These are phyloP conservation scores for Nicotiana sylvestris DNA, from an alignment of 257 asterid species.

Conservation along the genomic window DNA sequence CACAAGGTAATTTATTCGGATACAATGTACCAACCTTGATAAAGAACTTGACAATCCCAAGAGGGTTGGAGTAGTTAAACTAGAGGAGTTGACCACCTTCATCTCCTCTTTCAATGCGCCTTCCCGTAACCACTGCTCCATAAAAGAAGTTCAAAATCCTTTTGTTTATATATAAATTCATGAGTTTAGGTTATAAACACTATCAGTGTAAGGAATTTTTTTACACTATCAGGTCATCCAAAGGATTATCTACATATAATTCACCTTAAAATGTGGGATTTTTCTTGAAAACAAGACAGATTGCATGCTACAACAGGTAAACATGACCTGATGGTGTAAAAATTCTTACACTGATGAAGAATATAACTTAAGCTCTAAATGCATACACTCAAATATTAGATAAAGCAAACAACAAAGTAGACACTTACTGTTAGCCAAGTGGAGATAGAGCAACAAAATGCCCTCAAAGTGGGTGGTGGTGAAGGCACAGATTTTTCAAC, in stretches of 20 bases:
- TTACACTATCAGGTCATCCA: too few species aligned
- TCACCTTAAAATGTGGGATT: neutral
- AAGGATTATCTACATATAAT: too few species aligned
- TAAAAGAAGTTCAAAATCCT: neutral
- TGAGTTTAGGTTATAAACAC: neutral
- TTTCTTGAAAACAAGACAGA: neutral
- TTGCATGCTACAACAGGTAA: neutral
- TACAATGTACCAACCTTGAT: slow-evolving; percentile 57
- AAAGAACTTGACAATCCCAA: slow-evolving; percentile 86
- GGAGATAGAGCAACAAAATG: slow-evolving; percentile 68
- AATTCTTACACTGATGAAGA: neutral
- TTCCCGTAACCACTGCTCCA: slow-evolving; percentile 59
- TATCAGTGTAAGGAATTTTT: neutral
- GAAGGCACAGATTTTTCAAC: slow-evolving; percentile 47
- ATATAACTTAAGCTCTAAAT: neutral
- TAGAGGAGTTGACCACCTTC: slow-evolving; percentile 48
- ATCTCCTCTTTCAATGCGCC: slow-evolving; percentile 84
- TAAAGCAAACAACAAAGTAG: neutral
- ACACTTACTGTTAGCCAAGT: slow-evolving; percentile 64
- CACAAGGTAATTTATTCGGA: neutral
- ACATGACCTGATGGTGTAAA: neutral
- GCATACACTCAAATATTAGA: neutral
- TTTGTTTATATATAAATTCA: neutral
- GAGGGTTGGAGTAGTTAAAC: slow-evolving; percentile 55
- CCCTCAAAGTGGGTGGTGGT: slow-evolving; percentile 85